Evolutionary conservation across 495 filamentous ascomycete genomes (phyloP).

Genomic region (Hapsidospora chrysogenum): DNA sequence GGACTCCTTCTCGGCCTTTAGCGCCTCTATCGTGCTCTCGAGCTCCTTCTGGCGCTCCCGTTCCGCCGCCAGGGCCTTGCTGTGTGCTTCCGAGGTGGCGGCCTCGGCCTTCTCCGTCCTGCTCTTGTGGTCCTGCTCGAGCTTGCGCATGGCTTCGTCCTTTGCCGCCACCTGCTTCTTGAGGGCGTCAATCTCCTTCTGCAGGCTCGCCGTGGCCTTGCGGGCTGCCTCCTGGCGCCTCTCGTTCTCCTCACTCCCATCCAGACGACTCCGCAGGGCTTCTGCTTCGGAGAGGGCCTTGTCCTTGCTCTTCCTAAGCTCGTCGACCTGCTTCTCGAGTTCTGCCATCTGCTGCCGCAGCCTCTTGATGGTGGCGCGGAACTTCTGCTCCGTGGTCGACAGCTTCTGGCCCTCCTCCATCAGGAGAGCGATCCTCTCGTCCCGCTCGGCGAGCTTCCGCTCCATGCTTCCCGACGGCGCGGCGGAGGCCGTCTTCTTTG

Average conservation of each 20-base stretch:
- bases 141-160: conserved; percentile 44
- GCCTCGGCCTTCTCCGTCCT: conserved; percentile 48
- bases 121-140: conserved; percentile 55
- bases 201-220: conserved; percentile 44
- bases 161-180: conserved; percentile 50
- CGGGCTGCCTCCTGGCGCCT: conserved; percentile 47
- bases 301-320: conserved; percentile 45
- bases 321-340: conserved; percentile 45
- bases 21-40: conserved; percentile 51
- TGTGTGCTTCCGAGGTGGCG: conserved; percentile 47
- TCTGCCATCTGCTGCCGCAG: conserved; percentile 44
- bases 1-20: conserved; percentile 63
- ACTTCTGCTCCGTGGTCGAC: conserved; percentile 67
- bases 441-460: conserved; percentile 70
- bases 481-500: conserved; percentile 42
- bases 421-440: conserved; percentile 74
- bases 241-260: conserved; percentile 49
- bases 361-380: conserved; percentile 70
- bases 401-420: conserved; percentile 89
- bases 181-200: conserved; percentile 53
- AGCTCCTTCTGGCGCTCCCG: conserved; percentile 48
- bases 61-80: conserved; percentile 50
- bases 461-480: conserved; percentile 48
- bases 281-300: conserved; percentile 47
- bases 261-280: conserved; percentile 39